A percentile compares a stretch with the other conserved stretches of the same genome.
These are phyloP conservation scores for Gastrodia elata DNA, from an alignment of 106 monocot genomes.

Conservation along the genomic window DNA sequence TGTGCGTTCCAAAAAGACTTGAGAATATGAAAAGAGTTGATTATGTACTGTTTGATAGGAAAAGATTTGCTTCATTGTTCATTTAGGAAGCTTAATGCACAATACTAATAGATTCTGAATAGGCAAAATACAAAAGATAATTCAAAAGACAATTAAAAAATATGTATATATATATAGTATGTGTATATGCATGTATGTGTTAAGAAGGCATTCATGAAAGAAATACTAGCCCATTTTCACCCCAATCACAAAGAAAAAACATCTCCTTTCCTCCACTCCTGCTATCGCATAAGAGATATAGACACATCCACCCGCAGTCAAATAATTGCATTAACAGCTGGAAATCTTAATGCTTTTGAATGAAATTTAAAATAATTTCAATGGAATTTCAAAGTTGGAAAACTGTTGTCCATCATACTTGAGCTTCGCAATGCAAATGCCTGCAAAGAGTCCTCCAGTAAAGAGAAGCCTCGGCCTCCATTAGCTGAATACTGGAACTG, in stretches of 20 bases:
- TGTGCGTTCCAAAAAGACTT: conserved; percentile 18
- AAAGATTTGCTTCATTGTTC: too few species aligned
- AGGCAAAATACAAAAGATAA: not conserved
- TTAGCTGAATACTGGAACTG: conserved; percentile 34
- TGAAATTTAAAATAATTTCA: not conserved
- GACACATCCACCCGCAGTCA: too few species aligned
- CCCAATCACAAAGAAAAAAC: not conserved
- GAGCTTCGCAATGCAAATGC: conserved; percentile 78
- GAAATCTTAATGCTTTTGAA: not conserved
- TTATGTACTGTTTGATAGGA: too few species aligned
- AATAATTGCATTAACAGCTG: not conserved
- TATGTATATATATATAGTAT: too few species aligned
- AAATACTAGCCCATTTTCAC: too few species aligned
- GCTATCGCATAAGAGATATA: not conserved
- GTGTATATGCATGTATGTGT: too few species aligned
- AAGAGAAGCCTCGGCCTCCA: conserved; percentile 74
- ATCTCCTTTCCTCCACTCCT: not conserved
- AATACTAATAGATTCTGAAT: too few species aligned
- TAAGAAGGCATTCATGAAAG: too few species aligned
- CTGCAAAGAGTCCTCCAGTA: conserved; percentile 85
- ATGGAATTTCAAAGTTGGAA: not conserved
- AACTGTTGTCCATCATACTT: conserved; percentile 40
- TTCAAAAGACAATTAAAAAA: not conserved
- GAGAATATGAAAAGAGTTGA: not conserved
- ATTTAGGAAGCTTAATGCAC: too few species aligned